Percentiles rank a stretch among this genome's conserved stretches.
Conservation (phyloP, 1,284 basidiomycete species). For the Microstroma glucosiphilum region DNA sequence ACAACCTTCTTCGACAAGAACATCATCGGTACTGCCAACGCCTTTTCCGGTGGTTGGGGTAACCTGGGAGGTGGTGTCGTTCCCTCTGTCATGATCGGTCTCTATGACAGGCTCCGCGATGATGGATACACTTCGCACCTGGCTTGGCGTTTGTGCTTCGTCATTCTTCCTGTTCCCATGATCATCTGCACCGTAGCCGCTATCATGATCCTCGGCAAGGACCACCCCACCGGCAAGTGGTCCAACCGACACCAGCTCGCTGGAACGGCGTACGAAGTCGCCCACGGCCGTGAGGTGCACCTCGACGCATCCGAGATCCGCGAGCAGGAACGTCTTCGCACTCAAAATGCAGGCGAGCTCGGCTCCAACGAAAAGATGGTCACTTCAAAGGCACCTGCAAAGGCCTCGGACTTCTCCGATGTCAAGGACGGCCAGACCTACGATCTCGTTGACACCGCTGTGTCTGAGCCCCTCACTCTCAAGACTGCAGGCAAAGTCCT, state of each 20-base stretch:
- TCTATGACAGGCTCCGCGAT: slow-evolving; percentile 55
- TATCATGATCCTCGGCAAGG: slow-evolving; percentile 58
- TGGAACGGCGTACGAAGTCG: slow-evolving; percentile 51
- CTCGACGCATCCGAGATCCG: slow-evolving; percentile 48
- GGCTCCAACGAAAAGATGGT: slow-evolving; percentile 28
- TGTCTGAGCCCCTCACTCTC: slow-evolving; percentile 57
- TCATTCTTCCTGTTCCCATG: slow-evolving; percentile 60
- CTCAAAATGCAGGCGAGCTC: slow-evolving; percentile 10
- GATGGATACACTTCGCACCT: slow-evolving; percentile 55
- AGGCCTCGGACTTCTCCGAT: slow-evolving; percentile 36
- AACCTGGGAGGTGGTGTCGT: slow-evolving; percentile 57
- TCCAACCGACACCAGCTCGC: slow-evolving; percentile 56
- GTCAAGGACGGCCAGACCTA: slow-evolving; percentile 26
- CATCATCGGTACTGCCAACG: slow-evolving; percentile 56
- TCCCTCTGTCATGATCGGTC: slow-evolving; percentile 60
- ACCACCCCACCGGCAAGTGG: slow-evolving; percentile 63
- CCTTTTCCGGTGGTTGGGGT: slow-evolving; percentile 52
- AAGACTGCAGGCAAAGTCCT: slow-evolving; percentile 52
- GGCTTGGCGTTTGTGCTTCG: slow-evolving; percentile 61
- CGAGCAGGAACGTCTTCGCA: slow-evolving; percentile 26
- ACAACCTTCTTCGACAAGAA: slow-evolving; percentile 61
- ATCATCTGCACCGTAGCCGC: slow-evolving; percentile 56
- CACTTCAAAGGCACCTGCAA: slow-evolving; percentile 22
- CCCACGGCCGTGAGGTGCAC: slow-evolving; percentile 44
- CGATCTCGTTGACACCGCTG: slow-evolving; percentile 54